Conservation (phyloP, 2,329 filamentous ascomycete species). For the Aspergillus ochraceus region DNA sequence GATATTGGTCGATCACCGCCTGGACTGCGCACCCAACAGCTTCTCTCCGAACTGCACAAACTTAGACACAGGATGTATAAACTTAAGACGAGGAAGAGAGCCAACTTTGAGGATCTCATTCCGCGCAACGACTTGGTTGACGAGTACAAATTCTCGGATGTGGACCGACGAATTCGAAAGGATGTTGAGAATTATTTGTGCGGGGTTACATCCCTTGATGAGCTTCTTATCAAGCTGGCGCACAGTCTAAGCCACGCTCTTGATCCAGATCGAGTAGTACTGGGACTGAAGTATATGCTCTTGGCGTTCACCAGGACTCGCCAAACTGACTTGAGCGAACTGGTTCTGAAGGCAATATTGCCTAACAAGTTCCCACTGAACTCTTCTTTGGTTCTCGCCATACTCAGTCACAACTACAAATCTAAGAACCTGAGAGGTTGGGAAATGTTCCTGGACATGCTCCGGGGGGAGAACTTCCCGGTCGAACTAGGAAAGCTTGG, state of each 20-base stretch:
- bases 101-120: constrained; percentile 31
- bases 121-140: too few relatives aligned
- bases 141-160: constrained; percentile 21
- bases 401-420: constrained; percentile 40
- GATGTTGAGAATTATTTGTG: constrained; percentile 31
- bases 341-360: constrained; percentile 39
- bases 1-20: constrained; percentile 28
- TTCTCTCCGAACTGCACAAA: constrained; percentile 36
- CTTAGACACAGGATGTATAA: constrained; percentile 32
- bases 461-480: constrained; percentile 35
- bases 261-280: constrained; percentile 37
- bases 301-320: constrained; percentile 38
- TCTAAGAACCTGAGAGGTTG: constrained; percentile 43
- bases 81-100: constrained; percentile 26
- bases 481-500: constrained; percentile 32
- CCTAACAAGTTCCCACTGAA: constrained; percentile 39
- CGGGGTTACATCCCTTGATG: constrained; percentile 33
- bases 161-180: constrained; percentile 30
- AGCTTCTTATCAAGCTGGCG: constrained; percentile 37
- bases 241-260: constrained; percentile 35
- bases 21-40: constrained; percentile 29
- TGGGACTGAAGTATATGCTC: constrained; percentile 35
- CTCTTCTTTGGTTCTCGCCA: constrained; percentile 36
- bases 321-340: constrained; percentile 41
- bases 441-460: constrained; percentile 39